These are phyloP conservation scores for Mycena amicta DNA, from an alignment of 768 basidiomycete species.

Conservation along the genomic window DNA sequence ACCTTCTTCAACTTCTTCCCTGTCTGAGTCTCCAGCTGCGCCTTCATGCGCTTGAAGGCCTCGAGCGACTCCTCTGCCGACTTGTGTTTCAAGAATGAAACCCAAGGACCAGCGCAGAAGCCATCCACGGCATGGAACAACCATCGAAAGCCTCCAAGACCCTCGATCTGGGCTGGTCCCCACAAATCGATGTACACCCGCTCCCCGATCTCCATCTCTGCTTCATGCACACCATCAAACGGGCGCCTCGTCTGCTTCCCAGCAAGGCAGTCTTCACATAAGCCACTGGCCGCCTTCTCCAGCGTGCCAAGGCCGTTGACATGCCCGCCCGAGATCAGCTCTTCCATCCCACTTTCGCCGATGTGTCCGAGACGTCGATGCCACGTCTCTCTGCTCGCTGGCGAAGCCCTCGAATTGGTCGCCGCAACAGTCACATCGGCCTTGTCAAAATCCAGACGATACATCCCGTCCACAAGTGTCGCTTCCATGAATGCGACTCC, in stretches of 20 bases:
- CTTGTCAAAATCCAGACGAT: background rate
- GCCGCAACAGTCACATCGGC: background rate
- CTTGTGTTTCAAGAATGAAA: background rate
- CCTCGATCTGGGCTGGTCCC: slow-evolving; percentile 3
- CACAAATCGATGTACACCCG: slow-evolving; percentile 10
- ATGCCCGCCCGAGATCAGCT: background rate
- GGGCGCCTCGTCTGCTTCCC: slow-evolving; percentile 12
- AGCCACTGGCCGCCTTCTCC: background rate
- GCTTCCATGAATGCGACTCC: background rate
- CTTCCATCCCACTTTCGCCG: background rate
- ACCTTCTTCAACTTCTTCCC: background rate
- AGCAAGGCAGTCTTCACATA: slow-evolving; percentile 4
- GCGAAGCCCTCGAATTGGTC: background rate
- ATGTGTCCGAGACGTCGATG: slow-evolving; percentile 12
- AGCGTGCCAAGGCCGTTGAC: slow-evolving; percentile 5
- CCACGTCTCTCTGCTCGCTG: slow-evolving; percentile 5
- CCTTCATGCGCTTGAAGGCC: background rate
- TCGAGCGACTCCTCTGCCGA: background rate
- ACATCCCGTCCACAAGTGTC: slow-evolving; percentile 1
- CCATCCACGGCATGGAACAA: background rate
- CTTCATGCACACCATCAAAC: slow-evolving; percentile 7
- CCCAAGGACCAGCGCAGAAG: background rate
- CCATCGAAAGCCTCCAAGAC: background rate
- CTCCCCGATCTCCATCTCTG: slow-evolving; percentile 6
- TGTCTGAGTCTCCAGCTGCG: background rate